These are phyloP conservation scores for Aspergillus funiculosus DNA, from an alignment of 495 filamentous ascomycete genomes.

Conservation along the genomic window DNA sequence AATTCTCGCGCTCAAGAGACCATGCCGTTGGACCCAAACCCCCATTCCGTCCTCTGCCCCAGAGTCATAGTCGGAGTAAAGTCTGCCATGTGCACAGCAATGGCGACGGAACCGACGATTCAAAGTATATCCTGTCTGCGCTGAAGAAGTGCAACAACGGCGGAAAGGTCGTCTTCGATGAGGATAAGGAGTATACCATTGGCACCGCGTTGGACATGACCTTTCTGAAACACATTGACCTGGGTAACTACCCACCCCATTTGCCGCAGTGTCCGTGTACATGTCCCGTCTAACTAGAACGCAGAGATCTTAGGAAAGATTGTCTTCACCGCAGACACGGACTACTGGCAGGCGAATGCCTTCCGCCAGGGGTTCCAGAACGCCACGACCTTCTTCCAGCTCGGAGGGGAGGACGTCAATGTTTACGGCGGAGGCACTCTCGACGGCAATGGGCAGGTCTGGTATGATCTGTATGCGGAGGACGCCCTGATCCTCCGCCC, in stretches of 20 bases:
- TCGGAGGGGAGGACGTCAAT: conserved; percentile 63
- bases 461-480: conserved; percentile 58
- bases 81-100: conserved; percentile 33
- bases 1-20: conserved; percentile 22
- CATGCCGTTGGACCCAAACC: conserved; percentile 28
- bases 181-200: conserved; percentile 51
- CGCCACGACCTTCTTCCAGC: conserved; percentile 61
- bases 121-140: conserved; percentile 51
- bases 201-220: conserved; percentile 61
- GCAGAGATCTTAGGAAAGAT: conserved; percentile 51
- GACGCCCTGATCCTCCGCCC: conserved; percentile 54
- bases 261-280: too few species aligned
- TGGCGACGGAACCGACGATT: conserved; percentile 52
- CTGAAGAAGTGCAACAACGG: conserved; percentile 61
- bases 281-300: neutral
- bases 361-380: conserved; percentile 61
- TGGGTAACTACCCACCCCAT: conserved; percentile 29
- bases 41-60: conserved; percentile 35
- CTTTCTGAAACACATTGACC: conserved; percentile 57
- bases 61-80: conserved; percentile 23
- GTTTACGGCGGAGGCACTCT: conserved; percentile 59
- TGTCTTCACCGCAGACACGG: conserved; percentile 57
- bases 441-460: conserved; percentile 63
- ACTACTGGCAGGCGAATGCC: conserved; percentile 59
- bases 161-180: conserved; percentile 57